A percentile compares a stretch with the other conserved stretches of the same genome.
These are phyloP conservation scores for Pochonia chlamydosporia DNA, from an alignment of 2,329 filamentous ascomycete genomes.

Conservation along the genomic window DNA sequence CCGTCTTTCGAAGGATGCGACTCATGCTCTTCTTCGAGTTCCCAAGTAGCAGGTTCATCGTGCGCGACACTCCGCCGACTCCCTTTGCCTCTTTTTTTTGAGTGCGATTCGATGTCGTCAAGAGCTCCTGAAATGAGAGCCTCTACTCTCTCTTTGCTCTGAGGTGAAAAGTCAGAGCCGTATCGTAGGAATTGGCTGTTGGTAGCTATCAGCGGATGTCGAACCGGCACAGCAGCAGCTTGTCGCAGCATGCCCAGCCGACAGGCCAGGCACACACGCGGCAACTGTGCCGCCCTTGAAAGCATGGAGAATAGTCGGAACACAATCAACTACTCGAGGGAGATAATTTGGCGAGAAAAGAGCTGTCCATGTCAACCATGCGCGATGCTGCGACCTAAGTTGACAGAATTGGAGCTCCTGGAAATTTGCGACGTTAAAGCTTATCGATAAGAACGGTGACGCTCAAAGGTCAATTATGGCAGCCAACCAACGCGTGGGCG, in stretches of 20 bases:
- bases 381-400: not conserved
- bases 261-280: conserved; percentile 29
- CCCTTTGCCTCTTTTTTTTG: conserved; percentile 5
- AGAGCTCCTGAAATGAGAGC: conserved; percentile 15
- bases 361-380: not conserved
- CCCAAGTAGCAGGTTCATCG: conserved; percentile 10
- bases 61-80: not conserved
- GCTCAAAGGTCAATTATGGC: not conserved
- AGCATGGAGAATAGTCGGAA: conserved; percentile 23
- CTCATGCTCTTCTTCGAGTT: conserved; percentile 1
- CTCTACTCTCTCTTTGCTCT: conserved; percentile 19
- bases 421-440: conserved; percentile 2
- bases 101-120: not conserved
- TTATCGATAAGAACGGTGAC: conserved; percentile 10
- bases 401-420: not conserved
- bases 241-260: conserved; percentile 22
- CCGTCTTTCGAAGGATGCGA: not conserved
- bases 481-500: not conserved
- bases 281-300: conserved; percentile 24
- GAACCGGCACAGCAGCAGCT: conserved; percentile 8
- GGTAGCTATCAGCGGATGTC: conserved; percentile 7
- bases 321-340: not conserved
- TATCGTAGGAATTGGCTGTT: conserved; percentile 13
- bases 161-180: conserved; percentile 17
- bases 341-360: not conserved